Percentiles rank a stretch among this genome's conserved stretches.
These are phyloP conservation scores for Meripilus lineatus DNA, from an alignment of 1,284 basidiomycete species.

Conservation along the genomic window DNA sequence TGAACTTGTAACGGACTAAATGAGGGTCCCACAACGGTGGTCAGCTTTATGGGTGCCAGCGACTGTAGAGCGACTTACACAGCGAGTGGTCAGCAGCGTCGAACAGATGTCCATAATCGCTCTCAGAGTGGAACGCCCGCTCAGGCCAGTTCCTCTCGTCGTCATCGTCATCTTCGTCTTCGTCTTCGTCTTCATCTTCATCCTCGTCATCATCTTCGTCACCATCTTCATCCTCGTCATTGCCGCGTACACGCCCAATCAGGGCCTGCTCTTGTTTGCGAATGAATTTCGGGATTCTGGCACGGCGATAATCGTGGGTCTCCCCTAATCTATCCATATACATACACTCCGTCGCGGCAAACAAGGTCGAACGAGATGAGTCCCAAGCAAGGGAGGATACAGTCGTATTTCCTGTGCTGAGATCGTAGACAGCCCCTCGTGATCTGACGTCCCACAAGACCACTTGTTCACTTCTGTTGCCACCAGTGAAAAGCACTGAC, in stretches of 20 bases:
- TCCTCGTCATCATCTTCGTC: slow-evolving; percentile 4
- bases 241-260: no score
- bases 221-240: neutral
- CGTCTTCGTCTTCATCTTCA: slow-evolving; percentile 5
- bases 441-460: slow-evolving; percentile 37
- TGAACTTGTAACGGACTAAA: slow-evolving; percentile 22
- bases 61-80: slow-evolving; percentile 10
- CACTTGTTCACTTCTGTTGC: slow-evolving; percentile 23
- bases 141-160: slow-evolving; percentile 11
- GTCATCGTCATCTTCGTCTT: slow-evolving; percentile 7
- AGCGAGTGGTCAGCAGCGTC: slow-evolving; percentile 7
- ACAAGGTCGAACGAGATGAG: slow-evolving; percentile 25
- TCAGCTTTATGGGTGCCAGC: no score
- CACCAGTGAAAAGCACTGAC: slow-evolving; percentile 14
- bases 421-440: slow-evolving; percentile 30
- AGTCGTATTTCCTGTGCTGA: slow-evolving; percentile 37
- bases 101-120: slow-evolving; percentile 10
- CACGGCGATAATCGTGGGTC: slow-evolving; percentile 28
- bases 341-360: slow-evolving; percentile 31
- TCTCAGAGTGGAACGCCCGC: slow-evolving; percentile 9
- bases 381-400: slow-evolving; percentile 34
- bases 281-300: slow-evolving; percentile 17
- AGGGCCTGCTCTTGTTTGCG: no score
- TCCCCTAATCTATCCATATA: slow-evolving; percentile 29
- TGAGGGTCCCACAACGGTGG: no score